Percentiles rank a stretch among this genome's conserved stretches.
Evolutionary conservation across 2,329 filamentous ascomycete species (phyloP).

Genomic region (Magnaporthales sp.): DNA sequence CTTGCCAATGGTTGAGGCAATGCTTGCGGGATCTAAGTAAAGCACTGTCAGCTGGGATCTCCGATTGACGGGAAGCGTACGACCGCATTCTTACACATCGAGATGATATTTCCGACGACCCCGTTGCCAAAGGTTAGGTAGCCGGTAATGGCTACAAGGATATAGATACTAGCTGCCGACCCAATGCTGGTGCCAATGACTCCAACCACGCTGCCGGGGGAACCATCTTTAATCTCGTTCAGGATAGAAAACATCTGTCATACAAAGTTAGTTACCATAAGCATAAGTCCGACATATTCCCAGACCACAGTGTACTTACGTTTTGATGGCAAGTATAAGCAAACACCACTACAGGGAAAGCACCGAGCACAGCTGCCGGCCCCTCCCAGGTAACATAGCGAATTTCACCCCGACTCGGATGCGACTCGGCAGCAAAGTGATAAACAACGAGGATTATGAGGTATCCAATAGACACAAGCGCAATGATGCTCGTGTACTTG

Average conservation of each 20-base stretch:
- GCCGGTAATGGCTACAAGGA: constrained; percentile 87
- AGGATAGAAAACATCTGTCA: constrained; percentile 93
- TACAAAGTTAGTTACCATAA: background rate
- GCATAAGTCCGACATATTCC: background rate
- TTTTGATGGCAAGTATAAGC: constrained; percentile 99
- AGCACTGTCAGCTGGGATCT: background rate
- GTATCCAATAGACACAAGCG: constrained; percentile 88
- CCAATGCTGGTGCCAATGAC: constrained; percentile 83
- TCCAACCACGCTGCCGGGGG: constrained; percentile 63
- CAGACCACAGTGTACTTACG: constrained; percentile 32
- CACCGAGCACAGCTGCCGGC: constrained; percentile 68
- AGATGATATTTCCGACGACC: constrained; percentile 85
- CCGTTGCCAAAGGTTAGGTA: constrained; percentile 92
- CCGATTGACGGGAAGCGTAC: background rate
- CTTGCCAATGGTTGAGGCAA: constrained; percentile 84
- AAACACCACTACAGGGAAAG: constrained; percentile 91
- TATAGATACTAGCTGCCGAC: constrained; percentile 76
- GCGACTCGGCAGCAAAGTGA: constrained; percentile 76
- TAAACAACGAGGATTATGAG: constrained; percentile 88
- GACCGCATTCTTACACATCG: constrained; percentile 63
- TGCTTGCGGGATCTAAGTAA: constrained; percentile 53
- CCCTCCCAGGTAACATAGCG: constrained; percentile 73
- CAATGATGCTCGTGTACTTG: constrained; percentile 92
- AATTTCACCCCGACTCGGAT: constrained; percentile 63
- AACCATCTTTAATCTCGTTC: constrained; percentile 86